These are phyloP conservation scores for Antitrichia curtipendula DNA, from an alignment of 225 moss, liverwort and hornwort species.

Conservation along the genomic window DNA sequence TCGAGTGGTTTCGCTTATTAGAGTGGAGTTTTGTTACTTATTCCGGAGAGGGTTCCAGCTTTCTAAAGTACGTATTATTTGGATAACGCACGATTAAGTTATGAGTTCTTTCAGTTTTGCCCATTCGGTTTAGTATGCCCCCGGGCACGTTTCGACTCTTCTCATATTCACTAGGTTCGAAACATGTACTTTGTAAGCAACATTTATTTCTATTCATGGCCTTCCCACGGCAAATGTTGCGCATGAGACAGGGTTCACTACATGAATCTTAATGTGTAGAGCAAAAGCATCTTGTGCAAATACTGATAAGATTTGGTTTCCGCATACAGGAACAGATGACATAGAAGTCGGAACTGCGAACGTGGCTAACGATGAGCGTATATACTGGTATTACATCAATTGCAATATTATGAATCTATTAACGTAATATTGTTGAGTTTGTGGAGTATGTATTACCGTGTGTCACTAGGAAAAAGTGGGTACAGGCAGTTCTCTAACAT, in stretches of 20 bases:
- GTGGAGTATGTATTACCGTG: neutral
- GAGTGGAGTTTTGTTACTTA: neutral
- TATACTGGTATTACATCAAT: slow-evolving; percentile 55
- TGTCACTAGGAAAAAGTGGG: neutral
- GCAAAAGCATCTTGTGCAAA: neutral
- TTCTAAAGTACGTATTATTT: neutral
- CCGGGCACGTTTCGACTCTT: neutral
- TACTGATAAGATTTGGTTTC: neutral
- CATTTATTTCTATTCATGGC: neutral
- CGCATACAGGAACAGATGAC: slow-evolving; percentile 18
- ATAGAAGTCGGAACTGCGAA: slow-evolving; percentile 11
- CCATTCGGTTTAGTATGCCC: neutral
- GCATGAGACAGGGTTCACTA: neutral
- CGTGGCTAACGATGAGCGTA: slow-evolving; percentile 44
- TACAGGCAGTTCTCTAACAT: neutral
- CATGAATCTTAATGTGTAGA: neutral
- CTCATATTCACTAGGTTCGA: neutral
- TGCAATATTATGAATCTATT: neutral
- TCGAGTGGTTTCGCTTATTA: neutral
- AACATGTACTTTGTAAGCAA: neutral
- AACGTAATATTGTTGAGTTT: neutral
- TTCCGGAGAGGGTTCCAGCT: neutral
- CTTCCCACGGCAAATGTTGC: neutral
- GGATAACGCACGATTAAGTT: neutral
- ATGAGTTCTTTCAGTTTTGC: neutral